phyloP scores from a whole-genome alignment of 176 grass and related monocot species.

The Alopecurus myosuroides region DNA sequence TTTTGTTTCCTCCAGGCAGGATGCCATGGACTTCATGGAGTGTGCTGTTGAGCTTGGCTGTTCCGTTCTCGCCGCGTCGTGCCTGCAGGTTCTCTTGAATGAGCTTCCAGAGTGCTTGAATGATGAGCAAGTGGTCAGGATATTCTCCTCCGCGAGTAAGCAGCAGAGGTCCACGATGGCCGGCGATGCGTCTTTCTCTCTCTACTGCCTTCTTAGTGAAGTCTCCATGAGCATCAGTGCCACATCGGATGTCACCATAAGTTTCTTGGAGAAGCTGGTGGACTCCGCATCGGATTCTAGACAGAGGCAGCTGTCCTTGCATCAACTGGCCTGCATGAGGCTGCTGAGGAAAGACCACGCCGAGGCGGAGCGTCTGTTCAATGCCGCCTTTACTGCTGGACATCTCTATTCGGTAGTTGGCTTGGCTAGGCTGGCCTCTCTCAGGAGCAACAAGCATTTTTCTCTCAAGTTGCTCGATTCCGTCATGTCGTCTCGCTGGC shows the following conservation, averaged over 20 bases:
- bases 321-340: conserved; percentile 72
- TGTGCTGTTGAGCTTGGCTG: conserved; percentile 80
- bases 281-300: conserved; percentile 71
- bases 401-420: conserved; percentile 88
- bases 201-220: conserved; percentile 91
- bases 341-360: conserved; percentile 67
- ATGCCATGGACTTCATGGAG: conserved; percentile 97
- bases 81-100: conserved; percentile 81
- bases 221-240: conserved; percentile 65
- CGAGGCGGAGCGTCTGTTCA: conserved; percentile 82
- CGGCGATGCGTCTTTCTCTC: conserved; percentile 77
- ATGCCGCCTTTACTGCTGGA: conserved; percentile 64
- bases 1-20: conserved; percentile 79
- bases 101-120: conserved; percentile 84
- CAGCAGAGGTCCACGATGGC: conserved; percentile 72
- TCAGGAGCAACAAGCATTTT: conserved; percentile 79
- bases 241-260: conserved; percentile 64
- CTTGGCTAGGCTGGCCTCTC: conserved; percentile 66
- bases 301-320: conserved; percentile 77
- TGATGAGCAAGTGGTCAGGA: conserved; percentile 75
- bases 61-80: conserved; percentile 84
- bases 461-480: conserved; percentile 85
- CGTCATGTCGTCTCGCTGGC: conserved; percentile 69
- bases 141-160: conserved; percentile 70
- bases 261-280: conserved; percentile 79